Evolutionary conservation across 768 basidiomycete species (phyloP), one percentile per base, ranked within the genome.

Genomic region (Suillus variegatus): DNA sequence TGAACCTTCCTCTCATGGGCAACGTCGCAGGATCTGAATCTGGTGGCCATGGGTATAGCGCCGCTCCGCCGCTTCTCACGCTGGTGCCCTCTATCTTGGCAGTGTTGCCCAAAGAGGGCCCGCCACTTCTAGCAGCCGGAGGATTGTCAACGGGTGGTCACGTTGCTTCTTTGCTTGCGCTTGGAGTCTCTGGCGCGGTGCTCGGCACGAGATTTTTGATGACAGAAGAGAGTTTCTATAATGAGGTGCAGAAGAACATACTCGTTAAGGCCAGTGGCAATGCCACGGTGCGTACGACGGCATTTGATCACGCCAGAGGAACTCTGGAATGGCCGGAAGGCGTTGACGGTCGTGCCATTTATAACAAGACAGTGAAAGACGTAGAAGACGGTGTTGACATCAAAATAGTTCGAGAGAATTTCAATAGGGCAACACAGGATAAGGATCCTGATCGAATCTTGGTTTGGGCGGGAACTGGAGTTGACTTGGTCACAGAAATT

Each of bases 121-220:
- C 86, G 0, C 84, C 84, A 4, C 69, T 94, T 62, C 76, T 94
- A 38, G 92, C 87, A 18, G 92, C 93, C 3, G 93, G 93, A 38
- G 93, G 93, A 0, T 69, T 95, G 62, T 81, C 82, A 4, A 85
- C 80, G 35, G 91, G 92, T 20, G 72, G 80, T 0, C 89, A 93
- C 63, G 72, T 92, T 56, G 89, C 90, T 41, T 80, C 88, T 5
- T 73, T 88, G 52, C 83, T 95, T 63, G 75, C 84, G 6, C 81
- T 90, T 41, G 92, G 92, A 16, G 90, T 87, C 3, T 79, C 86
- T 28, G 93, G 89, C 4, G 88, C 78, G 12, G 88, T 88, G 38
- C 71, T 89, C 25, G 93, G 93, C 61, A 94, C 93, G 0, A 88
- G 91, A 8, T 92, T 94, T 71, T 76, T 91, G 57, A 79, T 89